Base-by-base conservation (phyloP, 2,329 filamentous ascomycete genomes). In the Thelonectria discophora region DNA sequence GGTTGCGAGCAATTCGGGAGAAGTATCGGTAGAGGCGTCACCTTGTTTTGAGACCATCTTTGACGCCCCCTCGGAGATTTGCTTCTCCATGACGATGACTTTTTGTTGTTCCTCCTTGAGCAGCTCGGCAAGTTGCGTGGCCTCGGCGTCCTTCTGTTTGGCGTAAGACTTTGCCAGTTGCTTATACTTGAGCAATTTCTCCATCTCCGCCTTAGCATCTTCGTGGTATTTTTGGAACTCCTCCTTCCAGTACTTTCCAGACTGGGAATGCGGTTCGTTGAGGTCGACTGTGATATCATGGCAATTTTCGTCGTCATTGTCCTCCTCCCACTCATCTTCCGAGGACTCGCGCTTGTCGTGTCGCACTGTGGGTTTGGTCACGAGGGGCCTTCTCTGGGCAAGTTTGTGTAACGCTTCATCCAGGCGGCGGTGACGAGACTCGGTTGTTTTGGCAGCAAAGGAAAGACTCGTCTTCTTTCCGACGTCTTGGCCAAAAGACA, bases 211-310 rank as follows among this genome's bases (percentile, higher is more conserved):
- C 74, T 87, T 87, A 65, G 90, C 91, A 64, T 90, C 89, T 46
- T 86, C 82, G 50, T 91, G 88, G 71, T 94, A 94, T 56, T 83
- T 85, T 67, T 92, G 85, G 69, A 91, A 94, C 72, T 93, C 86
- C 21, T 86, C 84, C 76, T 94, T 94, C 91, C 91, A 94, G 76
- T 91, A 93, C 69, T 85, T 88, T 7, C 90, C 91, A 4, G 90
- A 93, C 61, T 90, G 85, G 2, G 90, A 92, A 65, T 88, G 86
- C 7, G 91, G 91, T 69, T 92, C 88, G 64, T 90, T 89, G 50
- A 92, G 78, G 69, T 93, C 90, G 49, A 89, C 77, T 0, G 90
- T 92, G 58, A 88, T 78, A 68, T 93, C 89, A 56, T 84, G 81
- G 67, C 77, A 79, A 34, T 77, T 73, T 39, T 77, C 76, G 15